Conservation (phyloP, 2,329 filamentous ascomycete genomes). For the Xylaria sp. region DNA sequence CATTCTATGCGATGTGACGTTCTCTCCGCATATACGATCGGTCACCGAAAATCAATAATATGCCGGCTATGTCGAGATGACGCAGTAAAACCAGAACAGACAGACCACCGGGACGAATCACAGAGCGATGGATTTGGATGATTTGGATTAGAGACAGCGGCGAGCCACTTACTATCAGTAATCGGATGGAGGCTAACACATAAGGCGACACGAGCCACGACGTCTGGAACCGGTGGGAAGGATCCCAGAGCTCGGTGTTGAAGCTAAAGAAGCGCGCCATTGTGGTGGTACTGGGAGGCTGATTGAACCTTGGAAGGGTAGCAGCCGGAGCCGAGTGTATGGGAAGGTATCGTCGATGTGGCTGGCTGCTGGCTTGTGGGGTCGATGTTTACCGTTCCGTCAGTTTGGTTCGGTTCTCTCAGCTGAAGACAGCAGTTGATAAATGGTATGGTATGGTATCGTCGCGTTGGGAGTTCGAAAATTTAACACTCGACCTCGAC, state of each 20-base stretch:
- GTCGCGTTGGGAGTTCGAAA: too few species aligned
- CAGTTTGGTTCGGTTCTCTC: too few species aligned
- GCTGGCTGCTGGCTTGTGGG: too few species aligned
- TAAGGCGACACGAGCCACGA: conserved; percentile 79
- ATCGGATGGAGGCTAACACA: conserved; percentile 63
- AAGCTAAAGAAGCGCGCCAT: conserved; percentile 32
- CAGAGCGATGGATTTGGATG: not conserved
- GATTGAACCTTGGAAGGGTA: too few species aligned
- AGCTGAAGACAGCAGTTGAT: too few species aligned
- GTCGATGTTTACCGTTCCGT: not conserved
- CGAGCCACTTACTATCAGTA: conserved; percentile 53
- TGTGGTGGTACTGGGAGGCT: not conserved
- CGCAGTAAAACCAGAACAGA: too few species aligned
- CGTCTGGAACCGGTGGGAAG: conserved; percentile 73
- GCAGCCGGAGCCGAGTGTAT: too few species aligned
- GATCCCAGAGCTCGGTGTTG: conserved; percentile 51
- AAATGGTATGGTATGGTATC: too few species aligned
- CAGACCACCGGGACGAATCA: not conserved
- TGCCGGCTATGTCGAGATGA: not conserved
- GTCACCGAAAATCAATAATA: not conserved
- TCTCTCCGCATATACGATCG: not conserved
- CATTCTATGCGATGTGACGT: not conserved
- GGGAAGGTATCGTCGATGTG: too few species aligned
- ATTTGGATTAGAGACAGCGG: too few species aligned
- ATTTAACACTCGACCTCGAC: too few species aligned